Conservation (phyloP, 345 rosid species). For the Draba incana region DNA sequence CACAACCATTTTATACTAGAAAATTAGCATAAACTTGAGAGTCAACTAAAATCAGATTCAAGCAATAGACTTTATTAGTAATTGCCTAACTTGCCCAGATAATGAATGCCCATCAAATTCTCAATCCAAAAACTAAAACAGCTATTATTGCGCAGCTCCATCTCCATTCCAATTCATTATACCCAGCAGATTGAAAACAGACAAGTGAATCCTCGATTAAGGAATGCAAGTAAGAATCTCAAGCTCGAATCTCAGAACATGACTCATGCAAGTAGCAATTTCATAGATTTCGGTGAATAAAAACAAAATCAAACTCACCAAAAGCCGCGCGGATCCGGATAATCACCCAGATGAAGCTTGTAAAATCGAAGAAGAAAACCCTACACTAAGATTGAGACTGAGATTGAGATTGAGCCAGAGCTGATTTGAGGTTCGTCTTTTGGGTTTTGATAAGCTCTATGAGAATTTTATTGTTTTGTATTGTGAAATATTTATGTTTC, state of each 20-base stretch:
- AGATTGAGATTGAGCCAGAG: slow-evolving; percentile 12
- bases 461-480: slow-evolving; percentile 26
- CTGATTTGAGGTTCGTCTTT: not conserved
- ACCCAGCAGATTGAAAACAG: not conserved
- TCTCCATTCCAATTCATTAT: too few species aligned
- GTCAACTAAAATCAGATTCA: slow-evolving; percentile 2
- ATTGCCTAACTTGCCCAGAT: not conserved
- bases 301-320: not conserved
- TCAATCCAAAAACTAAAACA: slow-evolving; percentile 1
- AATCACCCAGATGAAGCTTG: slow-evolving; percentile 28
- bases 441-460: too few species aligned
- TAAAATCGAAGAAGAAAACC: slow-evolving; percentile 4
- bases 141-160: not conserved
- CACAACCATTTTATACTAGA: too few species aligned
- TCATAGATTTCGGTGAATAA: not conserved
- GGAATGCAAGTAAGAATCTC: not conserved
- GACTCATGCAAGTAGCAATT: slow-evolving; percentile 11
- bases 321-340: not conserved
- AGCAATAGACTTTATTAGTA: slow-evolving; percentile 3
- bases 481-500: slow-evolving; percentile 14
- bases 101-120: slow-evolving; percentile 2
- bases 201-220: not conserved
- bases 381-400: slow-evolving; percentile 7
- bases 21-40: not conserved
- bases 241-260: slow-evolving; percentile 30